A percentile compares a stretch with the other conserved stretches of the same genome.
Evolutionary conservation across 2,329 filamentous ascomycete species (phyloP).

Genomic region (Colletotrichum tropicicola): DNA sequence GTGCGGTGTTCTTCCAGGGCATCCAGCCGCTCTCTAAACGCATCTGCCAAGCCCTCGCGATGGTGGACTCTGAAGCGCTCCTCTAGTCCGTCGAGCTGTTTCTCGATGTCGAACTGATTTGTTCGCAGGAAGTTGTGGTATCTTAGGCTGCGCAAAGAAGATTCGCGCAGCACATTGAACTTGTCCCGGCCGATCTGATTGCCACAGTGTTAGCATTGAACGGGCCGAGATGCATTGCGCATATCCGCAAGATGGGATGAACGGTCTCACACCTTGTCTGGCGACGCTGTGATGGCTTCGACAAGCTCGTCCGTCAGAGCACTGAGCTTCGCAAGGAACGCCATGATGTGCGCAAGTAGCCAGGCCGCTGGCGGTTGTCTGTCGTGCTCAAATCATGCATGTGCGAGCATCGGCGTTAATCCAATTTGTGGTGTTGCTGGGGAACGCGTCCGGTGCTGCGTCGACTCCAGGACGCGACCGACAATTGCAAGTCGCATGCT

Average conservation of each 20-base stretch:
- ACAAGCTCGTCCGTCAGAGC: slow-evolving; percentile 78
- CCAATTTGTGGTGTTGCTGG: background rate
- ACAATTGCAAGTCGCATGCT: background rate
- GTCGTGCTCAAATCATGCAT: background rate
- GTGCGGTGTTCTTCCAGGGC: slow-evolving; percentile 62
- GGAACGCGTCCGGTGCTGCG: background rate
- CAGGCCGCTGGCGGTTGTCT: background rate
- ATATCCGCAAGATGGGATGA: slow-evolving; percentile 10
- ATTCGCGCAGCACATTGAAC: slow-evolving; percentile 57
- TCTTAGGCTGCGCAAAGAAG: slow-evolving; percentile 59
- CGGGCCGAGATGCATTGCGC: slow-evolving; percentile 7
- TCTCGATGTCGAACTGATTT: slow-evolving; percentile 78
- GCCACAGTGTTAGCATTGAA: background rate
- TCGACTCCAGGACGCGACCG: background rate
- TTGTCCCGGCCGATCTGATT: slow-evolving; percentile 39
- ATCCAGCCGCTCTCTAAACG: slow-evolving; percentile 66
- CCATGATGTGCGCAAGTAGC: slow-evolving; percentile 60
- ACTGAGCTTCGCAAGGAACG: slow-evolving; percentile 72
- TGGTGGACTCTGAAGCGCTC: slow-evolving; percentile 87
- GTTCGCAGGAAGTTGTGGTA: slow-evolving; percentile 69
- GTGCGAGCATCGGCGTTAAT: background rate
- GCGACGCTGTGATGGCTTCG: slow-evolving; percentile 65
- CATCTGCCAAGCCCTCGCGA: slow-evolving; percentile 81
- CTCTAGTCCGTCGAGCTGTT: slow-evolving; percentile 75
- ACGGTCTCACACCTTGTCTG: slow-evolving; percentile 55